phyloP scores from a whole-genome alignment of 495 filamentous ascomycete genomes.

The Aspergillus indologenus region DNA sequence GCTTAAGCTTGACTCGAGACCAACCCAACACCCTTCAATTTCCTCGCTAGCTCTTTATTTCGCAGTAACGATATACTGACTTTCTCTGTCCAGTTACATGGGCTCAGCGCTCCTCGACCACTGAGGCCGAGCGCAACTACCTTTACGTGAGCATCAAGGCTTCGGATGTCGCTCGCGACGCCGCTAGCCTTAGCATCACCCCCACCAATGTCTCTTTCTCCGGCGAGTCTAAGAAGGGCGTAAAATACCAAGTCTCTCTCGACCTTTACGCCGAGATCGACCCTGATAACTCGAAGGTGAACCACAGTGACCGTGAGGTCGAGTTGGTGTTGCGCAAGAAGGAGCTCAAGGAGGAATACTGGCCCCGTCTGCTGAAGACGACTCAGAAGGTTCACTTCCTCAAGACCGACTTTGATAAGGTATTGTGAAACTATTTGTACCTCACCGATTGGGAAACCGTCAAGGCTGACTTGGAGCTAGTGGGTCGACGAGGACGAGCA shows the following conservation, averaged over 20 bases:
- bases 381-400: conserved; percentile 88
- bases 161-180: conserved; percentile 67
- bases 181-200: conserved; percentile 76
- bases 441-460: background rate
- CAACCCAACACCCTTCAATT: background rate
- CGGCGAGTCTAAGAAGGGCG: conserved; percentile 77
- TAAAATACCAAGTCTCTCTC: conserved; percentile 79
- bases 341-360: conserved; percentile 85
- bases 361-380: conserved; percentile 91
- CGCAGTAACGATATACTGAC: conserved; percentile 20
- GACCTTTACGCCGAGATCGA: conserved; percentile 93
- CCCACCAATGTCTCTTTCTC: conserved; percentile 74
- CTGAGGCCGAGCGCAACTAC: conserved; percentile 82
- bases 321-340: conserved; percentile 95
- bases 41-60: background rate
- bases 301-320: conserved; percentile 80
- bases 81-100: conserved; percentile 68
- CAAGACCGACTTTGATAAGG: conserved; percentile 99
- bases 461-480: conserved; percentile 40
- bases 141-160: conserved; percentile 88
- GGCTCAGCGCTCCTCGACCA: conserved; percentile 88
- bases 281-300: conserved; percentile 68
- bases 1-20: background rate
- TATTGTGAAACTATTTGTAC: conserved; percentile 30
- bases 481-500: conserved; percentile 99